These are phyloP conservation scores for Chenopodium quinoa DNA, from an alignment of 148 eudicot genomes.

Conservation along the genomic window DNA sequence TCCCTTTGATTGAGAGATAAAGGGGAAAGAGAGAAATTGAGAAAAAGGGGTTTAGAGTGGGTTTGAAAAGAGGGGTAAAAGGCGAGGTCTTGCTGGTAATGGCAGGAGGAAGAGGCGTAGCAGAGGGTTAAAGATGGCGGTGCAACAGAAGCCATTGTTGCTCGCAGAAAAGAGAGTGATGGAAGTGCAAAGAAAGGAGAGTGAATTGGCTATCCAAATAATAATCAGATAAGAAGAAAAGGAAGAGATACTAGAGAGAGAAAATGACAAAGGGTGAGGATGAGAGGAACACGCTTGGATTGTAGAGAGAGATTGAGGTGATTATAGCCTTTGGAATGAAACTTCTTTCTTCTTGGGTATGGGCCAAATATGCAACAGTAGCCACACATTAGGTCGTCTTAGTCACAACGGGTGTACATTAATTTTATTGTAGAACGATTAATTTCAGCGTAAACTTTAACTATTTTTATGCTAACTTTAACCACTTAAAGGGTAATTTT, in stretches of 20 bases:
- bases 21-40: conserved; percentile 35
- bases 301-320: conserved; percentile 1
- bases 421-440: too few species aligned
- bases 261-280: background rate
- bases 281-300: conserved; percentile 4
- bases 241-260: background rate
- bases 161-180: background rate
- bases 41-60: conserved; percentile 33
- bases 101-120: conserved; percentile 25
- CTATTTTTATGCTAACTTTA: too few species aligned
- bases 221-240: background rate
- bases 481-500: too few species aligned
- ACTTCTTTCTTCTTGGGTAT: too few species aligned
- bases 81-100: conserved; percentile 38
- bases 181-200: background rate
- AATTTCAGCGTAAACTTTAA: too few species aligned
- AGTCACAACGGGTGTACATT: too few species aligned
- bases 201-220: background rate
- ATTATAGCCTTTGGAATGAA: background rate
- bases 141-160: conserved; percentile 44
- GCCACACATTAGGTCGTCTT: too few species aligned
- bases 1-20: conserved; percentile 33
- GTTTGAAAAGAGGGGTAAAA: conserved; percentile 36
- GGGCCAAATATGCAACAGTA: too few species aligned
- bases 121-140: conserved; percentile 39